These are phyloP conservation scores for Aspergillus piperis DNA, from an alignment of 2,329 filamentous ascomycete genomes.

Conservation along the genomic window DNA sequence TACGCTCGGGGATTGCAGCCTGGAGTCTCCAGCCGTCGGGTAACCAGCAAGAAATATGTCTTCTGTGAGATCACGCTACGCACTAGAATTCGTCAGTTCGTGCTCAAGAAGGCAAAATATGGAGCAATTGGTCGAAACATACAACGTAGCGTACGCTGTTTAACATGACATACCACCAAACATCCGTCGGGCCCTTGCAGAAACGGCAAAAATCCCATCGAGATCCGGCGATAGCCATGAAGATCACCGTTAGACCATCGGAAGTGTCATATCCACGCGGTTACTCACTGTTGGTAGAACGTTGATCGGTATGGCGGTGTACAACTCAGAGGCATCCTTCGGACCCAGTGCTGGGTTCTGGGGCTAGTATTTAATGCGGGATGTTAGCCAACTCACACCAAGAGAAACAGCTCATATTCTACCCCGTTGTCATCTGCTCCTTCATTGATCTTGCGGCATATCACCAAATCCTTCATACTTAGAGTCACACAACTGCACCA, in stretches of 20 bases:
- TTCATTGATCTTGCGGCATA: background rate
- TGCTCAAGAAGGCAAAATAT: background rate
- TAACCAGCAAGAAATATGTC: background rate
- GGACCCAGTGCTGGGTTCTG: slow-evolving; percentile 6
- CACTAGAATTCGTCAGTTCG: background rate
- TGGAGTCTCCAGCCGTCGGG: background rate
- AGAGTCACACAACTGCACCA: background rate
- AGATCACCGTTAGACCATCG: slow-evolving; percentile 12
- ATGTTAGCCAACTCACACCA: slow-evolving; percentile 1
- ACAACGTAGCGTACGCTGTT: slow-evolving; percentile 18
- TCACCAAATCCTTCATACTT: too few species aligned
- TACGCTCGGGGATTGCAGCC: background rate
- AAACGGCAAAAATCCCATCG: slow-evolving; percentile 11
- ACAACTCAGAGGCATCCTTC: slow-evolving; percentile 14
- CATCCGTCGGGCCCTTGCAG: slow-evolving; percentile 28
- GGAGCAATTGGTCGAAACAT: background rate
- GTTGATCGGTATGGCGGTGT: slow-evolving; percentile 24
- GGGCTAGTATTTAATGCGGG: slow-evolving; percentile 17
- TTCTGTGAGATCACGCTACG: background rate
- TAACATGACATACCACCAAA: slow-evolving; percentile 16
- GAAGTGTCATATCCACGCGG: slow-evolving; percentile 20
- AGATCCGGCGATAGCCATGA: slow-evolving; percentile 14
- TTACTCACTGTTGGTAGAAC: slow-evolving; percentile 19
- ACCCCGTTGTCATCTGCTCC: background rate
- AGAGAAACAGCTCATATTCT: background rate